Base-by-base conservation (phyloP, 495 filamentous ascomycete species). In the Aspergillus kassunensis region DNA sequence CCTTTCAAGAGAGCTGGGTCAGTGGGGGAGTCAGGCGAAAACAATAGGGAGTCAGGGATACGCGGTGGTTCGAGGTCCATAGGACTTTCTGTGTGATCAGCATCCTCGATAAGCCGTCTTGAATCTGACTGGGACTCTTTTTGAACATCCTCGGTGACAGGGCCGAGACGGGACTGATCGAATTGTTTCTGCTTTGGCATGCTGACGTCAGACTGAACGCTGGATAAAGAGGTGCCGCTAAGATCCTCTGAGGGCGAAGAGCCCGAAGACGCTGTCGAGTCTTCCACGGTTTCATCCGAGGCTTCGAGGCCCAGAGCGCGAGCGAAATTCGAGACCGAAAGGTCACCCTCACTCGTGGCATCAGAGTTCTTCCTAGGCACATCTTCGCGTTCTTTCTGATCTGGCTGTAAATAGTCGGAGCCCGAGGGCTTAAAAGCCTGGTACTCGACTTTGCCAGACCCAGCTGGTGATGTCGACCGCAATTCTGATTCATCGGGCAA, bases 151-250 rank as follows among this genome's bases (percentile, higher is more conserved):
- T 75, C 65, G 11, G 73, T 64, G 39, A 77, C 54, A 9, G 69
- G 61, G 1, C 66, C 59, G 0, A 74, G 57, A 16, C 66, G 69
- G 34, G 60, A 56, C 5, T 61, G 57, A 50, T 76, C 67, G 0
- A 62, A 58, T 3, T 64, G 55, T 39, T 72, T 72, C 10, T 57
- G 60, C 36, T 58, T 55, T 33, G 65, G 61, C 31, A 65, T 39
- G 46, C 68, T 69, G n/a, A 51, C 53, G 39, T 77, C 70, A 6
- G 73, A 76, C 12, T 68, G 72, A 15, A 74, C 63, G 40, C 74
- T 95, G 4, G 88, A 89, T 46, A 81, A 76, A 3, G 88, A 90
- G 58, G 86, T 91, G 2, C 82, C 76, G 64, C 83, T 85, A 50
- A 83, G 82, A 0, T 71, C 72, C 8, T 81, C 77, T 16, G 85